Base-by-base conservation (phyloP, 1,284 basidiomycete species). In the Ganoderma meredithae region DNA sequence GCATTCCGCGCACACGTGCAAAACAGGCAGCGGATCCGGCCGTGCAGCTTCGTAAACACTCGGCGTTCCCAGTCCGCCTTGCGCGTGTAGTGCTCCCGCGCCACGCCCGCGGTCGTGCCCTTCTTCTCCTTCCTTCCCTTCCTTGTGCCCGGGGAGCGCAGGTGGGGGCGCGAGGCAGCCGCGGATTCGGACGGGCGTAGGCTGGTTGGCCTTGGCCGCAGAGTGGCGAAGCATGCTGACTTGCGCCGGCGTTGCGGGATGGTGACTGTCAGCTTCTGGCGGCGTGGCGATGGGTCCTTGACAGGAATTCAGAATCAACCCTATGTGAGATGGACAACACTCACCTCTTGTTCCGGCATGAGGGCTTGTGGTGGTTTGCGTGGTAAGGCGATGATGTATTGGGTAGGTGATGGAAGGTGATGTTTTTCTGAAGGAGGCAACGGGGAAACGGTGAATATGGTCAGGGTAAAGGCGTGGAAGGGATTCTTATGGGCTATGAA, bases 1-100 rank as follows among this genome's bases (percentile, higher is more conserved):
- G 44, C 6, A 13, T 40, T 12, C 49, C n/a, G 9, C 22, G 62
- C 47, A 17, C 62, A 63, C 22, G 62, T 33, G 9, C 62, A 63
- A 39, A 63, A 63, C 36, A 63, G n/a, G 62, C 62, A 63, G 22
- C 52, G 62, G 22, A 63, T 53, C 36, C 12, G 33, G 12, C 62
- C 62, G 49, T 63, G 62, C 62, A 63, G 62, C 33, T 27, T 6
- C 22, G 52, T 53, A 52, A 63, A 63, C 39, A 22, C 52, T 22
- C 25, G 15, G 2, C 62, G 52, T 22, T 43, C 25, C 36, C 47
- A 55, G 52, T 63, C 62, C 13, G 52, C 55, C 49, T 43, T 55
- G 49, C 62, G 62, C 12, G 13, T 9, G 39, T 63, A 63, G n/a
- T 41, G 15, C 31, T 33, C 53, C 27, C n/a, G n/a, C n/a, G n/a